Base-by-base conservation (phyloP, 306 rosid genomes). In the Aeschynomene evenia region DNA sequence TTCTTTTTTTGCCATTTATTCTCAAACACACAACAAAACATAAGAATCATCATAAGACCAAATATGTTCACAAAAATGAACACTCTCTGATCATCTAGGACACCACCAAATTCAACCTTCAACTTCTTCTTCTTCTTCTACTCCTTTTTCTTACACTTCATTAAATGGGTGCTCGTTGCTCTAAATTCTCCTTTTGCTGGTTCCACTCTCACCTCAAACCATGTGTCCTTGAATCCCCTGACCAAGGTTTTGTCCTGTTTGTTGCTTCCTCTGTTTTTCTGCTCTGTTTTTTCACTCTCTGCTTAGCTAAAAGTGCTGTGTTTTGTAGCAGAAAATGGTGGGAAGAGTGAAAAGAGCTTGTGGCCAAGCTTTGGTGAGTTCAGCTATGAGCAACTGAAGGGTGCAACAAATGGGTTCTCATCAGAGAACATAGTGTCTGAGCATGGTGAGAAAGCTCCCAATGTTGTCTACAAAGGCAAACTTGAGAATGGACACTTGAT, bases 391-490 rank as follows among this genome's bases (percentile, higher is more conserved):
- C 86, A 83, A 58, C 86, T 92, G 61, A 92, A 87, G 46, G 76
- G 57, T 51, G 92, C 95, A 23, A 87, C 98, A 54, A 34, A 64
- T 24, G 92, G 92, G 4, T 92, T 92, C 58, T 82, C 90, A 7
- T 71, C 92, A 12, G 98, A 91, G 12, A 91, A 85, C 80, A 82
- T 91, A 21, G 98, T 91, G 7, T 91, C 96, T 40, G 98, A 92
- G 84, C 98, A 92, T 74, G 98, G 98, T 16, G 90, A 87, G 64
- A 92, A 89, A 79, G 98, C 98, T 75, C 98, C 98, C 9, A 92
- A 92, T 77, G 83, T 91, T 42, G 97, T 91, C 59, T 91, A 75
- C 88, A 91, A 82, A 74, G 96, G 96, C 40, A 85, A 81, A 52
- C 89, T 89, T 67, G 92, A 84, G 24, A 73, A 68, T 68, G 89